Evolutionary conservation across 2,329 filamentous ascomycete species (phyloP).

Genomic region (Pseudopyrenochaeta lycopersici): DNA sequence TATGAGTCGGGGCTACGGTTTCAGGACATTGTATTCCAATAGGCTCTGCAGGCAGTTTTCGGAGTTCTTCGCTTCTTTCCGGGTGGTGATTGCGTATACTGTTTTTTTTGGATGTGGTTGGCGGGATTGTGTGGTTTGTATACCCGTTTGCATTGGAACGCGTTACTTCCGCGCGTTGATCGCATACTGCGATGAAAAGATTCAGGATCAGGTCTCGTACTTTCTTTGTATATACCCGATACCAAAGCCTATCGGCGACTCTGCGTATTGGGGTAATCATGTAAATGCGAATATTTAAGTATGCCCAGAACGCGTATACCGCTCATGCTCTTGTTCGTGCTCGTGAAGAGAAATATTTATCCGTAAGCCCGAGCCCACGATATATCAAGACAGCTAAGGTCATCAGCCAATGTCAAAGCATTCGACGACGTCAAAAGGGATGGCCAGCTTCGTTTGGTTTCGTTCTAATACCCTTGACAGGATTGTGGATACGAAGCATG

Average conservation of each 20-base stretch:
- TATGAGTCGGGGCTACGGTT: neutral
- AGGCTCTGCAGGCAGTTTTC: conserved; percentile 6
- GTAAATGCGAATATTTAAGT: conserved; percentile 2
- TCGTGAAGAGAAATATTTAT: no score
- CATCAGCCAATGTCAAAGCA: no score
- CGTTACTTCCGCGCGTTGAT: conserved; percentile 19
- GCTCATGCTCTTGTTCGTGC: no score
- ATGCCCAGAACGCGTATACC: no score
- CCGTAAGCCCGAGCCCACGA: no score
- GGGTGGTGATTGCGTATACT: conserved; percentile 14
- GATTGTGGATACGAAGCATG: no score
- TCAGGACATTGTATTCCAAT: conserved; percentile 5
- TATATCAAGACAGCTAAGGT: no score
- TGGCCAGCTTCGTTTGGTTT: no score
- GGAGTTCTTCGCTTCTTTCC: conserved; percentile 21
- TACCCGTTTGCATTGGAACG: conserved; percentile 43
- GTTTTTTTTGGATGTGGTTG: conserved; percentile 24
- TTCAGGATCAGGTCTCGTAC: conserved; percentile 21
- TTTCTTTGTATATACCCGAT: conserved; percentile 33
- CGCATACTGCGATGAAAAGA: conserved; percentile 6
- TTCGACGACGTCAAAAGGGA: no score
- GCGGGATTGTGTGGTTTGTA: conserved; percentile 39
- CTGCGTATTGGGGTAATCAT: conserved; percentile 2
- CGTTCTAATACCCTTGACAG: no score
- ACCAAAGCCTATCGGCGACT: neutral